Evolutionary conservation across 306 rosid species (phyloP).

Genomic region (Styphnolobium japonicum): DNA sequence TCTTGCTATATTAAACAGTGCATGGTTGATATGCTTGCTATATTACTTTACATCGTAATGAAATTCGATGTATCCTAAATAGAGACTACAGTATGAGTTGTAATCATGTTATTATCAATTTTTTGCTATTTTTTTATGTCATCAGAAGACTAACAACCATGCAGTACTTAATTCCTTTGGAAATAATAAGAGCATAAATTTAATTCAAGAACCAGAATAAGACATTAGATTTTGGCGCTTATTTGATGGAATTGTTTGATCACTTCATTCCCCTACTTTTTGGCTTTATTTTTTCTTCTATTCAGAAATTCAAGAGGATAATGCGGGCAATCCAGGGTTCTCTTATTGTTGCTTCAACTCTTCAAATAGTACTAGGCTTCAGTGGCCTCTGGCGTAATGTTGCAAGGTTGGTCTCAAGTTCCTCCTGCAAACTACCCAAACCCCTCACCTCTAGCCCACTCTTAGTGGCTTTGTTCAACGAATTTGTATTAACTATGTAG

Average conservation of each 20-base stretch:
- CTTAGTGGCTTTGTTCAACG: too few relatives aligned
- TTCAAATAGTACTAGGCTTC: constrained; percentile 97
- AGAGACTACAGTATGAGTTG: neutral
- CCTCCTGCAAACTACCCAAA: too few relatives aligned
- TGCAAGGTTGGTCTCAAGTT: constrained; percentile 70
- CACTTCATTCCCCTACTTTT: constrained; percentile 18
- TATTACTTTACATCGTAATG: neutral
- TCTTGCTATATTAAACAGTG: constrained; percentile 11
- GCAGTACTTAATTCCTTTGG: neutral
- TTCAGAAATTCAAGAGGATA: constrained; percentile 86
- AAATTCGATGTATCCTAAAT: neutral
- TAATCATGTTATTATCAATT: neutral
- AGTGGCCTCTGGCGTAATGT: constrained; percentile 99
- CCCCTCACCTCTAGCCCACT: too few relatives aligned
- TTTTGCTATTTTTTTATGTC: neutral
- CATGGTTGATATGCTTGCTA: constrained; percentile 16
- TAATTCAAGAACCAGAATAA: constrained; percentile 1
- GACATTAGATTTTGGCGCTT: constrained; percentile 13
- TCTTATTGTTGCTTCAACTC: constrained; percentile 94
- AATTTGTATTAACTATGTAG: constrained; percentile 3
- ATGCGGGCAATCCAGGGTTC: constrained; percentile 98
- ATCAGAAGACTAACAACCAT: neutral
- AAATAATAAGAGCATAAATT: neutral
- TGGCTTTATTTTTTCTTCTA: constrained; percentile 6
- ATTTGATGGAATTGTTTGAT: constrained; percentile 31